These are phyloP conservation scores for Fusarium brevicatenulatum DNA, from an alignment of 2,329 filamentous ascomycete genomes.

Conservation along the genomic window DNA sequence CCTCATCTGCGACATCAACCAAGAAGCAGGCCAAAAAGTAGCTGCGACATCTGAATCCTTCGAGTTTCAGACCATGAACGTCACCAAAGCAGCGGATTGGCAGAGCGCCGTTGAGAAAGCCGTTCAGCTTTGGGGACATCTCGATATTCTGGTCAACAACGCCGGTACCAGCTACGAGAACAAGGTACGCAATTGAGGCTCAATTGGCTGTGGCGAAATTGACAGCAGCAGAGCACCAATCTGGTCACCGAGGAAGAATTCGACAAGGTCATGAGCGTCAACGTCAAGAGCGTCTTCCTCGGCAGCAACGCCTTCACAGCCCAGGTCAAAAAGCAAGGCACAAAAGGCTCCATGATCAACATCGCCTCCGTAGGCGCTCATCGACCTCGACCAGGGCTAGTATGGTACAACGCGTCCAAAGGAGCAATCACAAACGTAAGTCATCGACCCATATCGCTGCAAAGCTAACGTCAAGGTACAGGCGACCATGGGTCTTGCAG, in stretches of 20 bases:
- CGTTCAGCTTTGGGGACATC: neutral
- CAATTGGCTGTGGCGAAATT: fast-evolving
- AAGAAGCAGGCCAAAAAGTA: neutral
- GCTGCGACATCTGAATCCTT: neutral
- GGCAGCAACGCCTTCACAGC: conserved; percentile 7
- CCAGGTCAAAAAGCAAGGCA: neutral
- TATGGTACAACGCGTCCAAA: conserved; percentile 78
- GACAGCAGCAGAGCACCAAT: neutral
- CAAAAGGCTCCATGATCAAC: conserved; percentile 22
- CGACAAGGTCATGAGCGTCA: conserved; percentile 13
- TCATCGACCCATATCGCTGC: neutral
- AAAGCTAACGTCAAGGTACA: neutral
- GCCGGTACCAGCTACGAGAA: conserved; percentile 16
- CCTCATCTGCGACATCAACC: conserved; percentile 5
- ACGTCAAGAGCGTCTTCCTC: conserved; percentile 3
- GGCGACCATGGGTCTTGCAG: conserved; percentile 67
- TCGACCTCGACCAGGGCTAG: conserved; percentile 69
- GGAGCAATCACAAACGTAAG: conserved; percentile 68
- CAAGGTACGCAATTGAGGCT: neutral
- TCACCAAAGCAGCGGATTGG: neutral
- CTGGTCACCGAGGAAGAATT: conserved; percentile 5
- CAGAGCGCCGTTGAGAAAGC: neutral
- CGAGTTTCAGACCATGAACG: conserved; percentile 4
- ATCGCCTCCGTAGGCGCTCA: conserved; percentile 13
- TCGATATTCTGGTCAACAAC: conserved; percentile 18